phyloP scores from a whole-genome alignment of 108 stramenopile genomes.

The Cyclotella baltica region DNA sequence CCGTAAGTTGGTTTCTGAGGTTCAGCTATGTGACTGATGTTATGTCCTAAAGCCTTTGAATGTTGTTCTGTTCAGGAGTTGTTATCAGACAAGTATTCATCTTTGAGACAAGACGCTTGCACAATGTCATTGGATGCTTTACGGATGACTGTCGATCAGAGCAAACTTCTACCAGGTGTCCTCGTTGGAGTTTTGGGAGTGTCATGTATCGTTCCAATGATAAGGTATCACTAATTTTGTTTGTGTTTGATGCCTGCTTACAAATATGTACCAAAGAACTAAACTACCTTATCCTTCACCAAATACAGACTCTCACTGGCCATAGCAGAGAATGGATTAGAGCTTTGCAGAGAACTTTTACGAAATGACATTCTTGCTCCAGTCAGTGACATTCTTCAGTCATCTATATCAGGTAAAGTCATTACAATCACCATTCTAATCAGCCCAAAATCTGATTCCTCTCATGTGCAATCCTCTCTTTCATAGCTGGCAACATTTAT shows the following conservation, averaged over 20 bases:
- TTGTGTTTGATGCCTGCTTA: neutral
- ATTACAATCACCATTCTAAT: neutral
- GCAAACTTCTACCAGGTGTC: conserved; percentile 66
- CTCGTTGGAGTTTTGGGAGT: conserved; percentile 83
- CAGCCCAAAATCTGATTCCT: neutral
- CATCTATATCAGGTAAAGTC: conserved; percentile 48
- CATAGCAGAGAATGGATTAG: conserved; percentile 69
- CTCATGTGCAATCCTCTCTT: neutral
- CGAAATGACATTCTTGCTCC: conserved; percentile 77
- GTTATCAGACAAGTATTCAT: conserved; percentile 51
- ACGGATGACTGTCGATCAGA: conserved; percentile 45
- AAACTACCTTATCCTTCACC: neutral
- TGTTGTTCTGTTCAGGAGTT: conserved; percentile 29
- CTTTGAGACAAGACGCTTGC: conserved; percentile 67
- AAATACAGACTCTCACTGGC: conserved; percentile 51
- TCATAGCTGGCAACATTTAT: conserved; percentile 59
- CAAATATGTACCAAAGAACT: neutral
- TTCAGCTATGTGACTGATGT: neutral
- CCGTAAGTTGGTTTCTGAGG: neutral
- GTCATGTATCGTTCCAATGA: conserved; percentile 56
- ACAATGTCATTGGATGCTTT: conserved; percentile 68
- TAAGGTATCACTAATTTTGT: conserved; percentile 45
- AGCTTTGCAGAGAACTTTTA: conserved; percentile 71
- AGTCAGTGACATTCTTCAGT: conserved; percentile 70
- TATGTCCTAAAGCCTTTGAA: conserved; percentile 14